Evolutionary conservation across 352 stramenopile genomes (phyloP).

Genomic region (Globisporangium paroecandrum): DNA sequence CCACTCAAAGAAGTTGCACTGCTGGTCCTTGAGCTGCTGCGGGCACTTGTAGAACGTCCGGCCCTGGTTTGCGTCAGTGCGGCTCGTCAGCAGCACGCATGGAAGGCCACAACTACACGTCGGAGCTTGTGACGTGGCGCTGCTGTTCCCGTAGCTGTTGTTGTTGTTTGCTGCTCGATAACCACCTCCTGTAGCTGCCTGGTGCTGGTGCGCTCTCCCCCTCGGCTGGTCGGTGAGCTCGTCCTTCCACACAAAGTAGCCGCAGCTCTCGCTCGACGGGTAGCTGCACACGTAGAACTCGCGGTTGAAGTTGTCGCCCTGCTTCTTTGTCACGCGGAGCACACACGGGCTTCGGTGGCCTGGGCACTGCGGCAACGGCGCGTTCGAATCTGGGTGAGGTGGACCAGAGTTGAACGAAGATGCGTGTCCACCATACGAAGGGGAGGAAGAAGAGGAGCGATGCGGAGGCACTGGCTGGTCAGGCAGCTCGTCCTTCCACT

Average conservation of each 20-base stretch:
- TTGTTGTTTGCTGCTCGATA: neutral
- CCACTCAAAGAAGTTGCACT: conserved; percentile 94
- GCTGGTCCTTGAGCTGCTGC: conserved; percentile 56
- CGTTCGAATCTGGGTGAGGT: neutral
- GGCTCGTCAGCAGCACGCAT: conserved; percentile 53
- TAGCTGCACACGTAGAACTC: conserved; percentile 92
- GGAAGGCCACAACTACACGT: conserved; percentile 46
- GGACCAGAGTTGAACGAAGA: conserved; percentile 3
- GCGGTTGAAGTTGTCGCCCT: conserved; percentile 81
- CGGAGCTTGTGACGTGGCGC: conserved; percentile 1
- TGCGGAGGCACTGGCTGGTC: neutral
- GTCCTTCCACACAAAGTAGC: conserved; percentile 92
- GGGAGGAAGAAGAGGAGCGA: neutral
- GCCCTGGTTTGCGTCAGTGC: conserved; percentile 84
- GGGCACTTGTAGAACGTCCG: conserved; percentile 93
- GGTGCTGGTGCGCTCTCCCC: neutral
- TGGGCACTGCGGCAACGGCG: conserved; percentile 32
- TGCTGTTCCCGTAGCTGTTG: neutral
- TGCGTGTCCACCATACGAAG: neutral
- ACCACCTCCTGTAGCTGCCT: neutral
- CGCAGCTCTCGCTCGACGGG: conserved; percentile 69
- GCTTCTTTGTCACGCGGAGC: conserved; percentile 42
- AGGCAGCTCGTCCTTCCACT: conserved; percentile 65
- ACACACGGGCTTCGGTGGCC: conserved; percentile 44
- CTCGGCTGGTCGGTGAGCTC: conserved; percentile 31